These are phyloP conservation scores for Arachnopeziza araneosa DNA, from an alignment of 2,329 filamentous ascomycete species.

Conservation along the genomic window DNA sequence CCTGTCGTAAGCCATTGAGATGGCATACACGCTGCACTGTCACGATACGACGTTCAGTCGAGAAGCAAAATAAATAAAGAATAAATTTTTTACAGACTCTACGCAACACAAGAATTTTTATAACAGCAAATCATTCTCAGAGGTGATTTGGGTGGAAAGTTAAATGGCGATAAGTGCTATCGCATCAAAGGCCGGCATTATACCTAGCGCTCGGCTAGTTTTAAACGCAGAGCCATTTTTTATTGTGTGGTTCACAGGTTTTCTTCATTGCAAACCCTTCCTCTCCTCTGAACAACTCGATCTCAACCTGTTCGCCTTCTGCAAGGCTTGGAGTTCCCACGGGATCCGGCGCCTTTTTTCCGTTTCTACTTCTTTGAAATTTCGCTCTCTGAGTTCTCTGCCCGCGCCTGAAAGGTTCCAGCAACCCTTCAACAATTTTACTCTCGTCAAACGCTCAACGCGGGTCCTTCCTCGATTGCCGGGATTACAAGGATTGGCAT, in stretches of 20 bases:
- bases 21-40: too few species aligned
- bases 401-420: slow-evolving; percentile 15
- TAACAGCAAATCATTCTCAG: background rate
- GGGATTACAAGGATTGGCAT: slow-evolving; percentile 5
- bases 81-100: too few species aligned
- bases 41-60: too few species aligned
- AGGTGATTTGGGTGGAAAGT: background rate
- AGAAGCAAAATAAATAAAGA: background rate
- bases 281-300: background rate
- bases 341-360: background rate
- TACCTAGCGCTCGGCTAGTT: too few species aligned
- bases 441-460: slow-evolving; percentile 17
- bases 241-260: background rate
- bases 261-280: background rate
- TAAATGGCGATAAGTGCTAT: background rate
- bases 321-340: background rate
- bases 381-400: slow-evolving; percentile 1
- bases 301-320: background rate
- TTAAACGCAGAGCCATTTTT: background rate
- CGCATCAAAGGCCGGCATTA: background rate
- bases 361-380: background rate
- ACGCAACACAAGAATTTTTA: too few species aligned
- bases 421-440: background rate
- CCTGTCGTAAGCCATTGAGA: too few species aligned
- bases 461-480: slow-evolving; percentile 13